phyloP scores from a whole-genome alignment of 805 yeast genomes.

The Peterozyma xylosa region DNA sequence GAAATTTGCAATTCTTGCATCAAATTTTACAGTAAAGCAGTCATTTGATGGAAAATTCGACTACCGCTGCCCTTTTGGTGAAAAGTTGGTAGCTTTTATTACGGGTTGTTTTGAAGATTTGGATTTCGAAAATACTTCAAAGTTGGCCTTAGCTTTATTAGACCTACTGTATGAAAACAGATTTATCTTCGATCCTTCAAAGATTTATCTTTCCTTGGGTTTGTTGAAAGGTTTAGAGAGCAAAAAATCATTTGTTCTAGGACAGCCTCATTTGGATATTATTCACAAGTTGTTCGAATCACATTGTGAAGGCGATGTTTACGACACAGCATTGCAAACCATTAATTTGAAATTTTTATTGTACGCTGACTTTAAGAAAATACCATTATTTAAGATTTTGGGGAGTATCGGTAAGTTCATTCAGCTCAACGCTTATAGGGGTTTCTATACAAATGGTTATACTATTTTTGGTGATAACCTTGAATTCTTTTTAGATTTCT shows the following conservation, averaged over 20 bases:
- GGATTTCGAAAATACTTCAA: constrained; percentile 16
- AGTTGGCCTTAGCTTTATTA: constrained; percentile 26
- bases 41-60: constrained; percentile 32
- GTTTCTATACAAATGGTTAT: constrained; percentile 21
- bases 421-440: constrained; percentile 15
- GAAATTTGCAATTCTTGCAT: constrained; percentile 57
- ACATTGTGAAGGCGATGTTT: constrained; percentile 31
- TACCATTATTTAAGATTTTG: constrained; percentile 21
- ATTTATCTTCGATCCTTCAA: constrained; percentile 61
- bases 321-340: constrained; percentile 42
- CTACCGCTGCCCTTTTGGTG: constrained; percentile 52
- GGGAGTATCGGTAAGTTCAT: constrained; percentile 31
- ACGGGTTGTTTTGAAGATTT: constrained; percentile 24
- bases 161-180: constrained; percentile 37
- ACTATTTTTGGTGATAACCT: constrained; percentile 23
- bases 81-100: constrained; percentile 38
- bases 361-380: constrained; percentile 23
- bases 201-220: constrained; percentile 54
- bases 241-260: constrained; percentile 12
- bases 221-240: constrained; percentile 41
- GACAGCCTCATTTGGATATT: constrained; percentile 16
- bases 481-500: constrained; percentile 31
- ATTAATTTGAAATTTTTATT: constrained; percentile 38
- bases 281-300: constrained; percentile 27
- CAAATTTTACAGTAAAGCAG: constrained; percentile 42